phyloP scores from a whole-genome alignment of 1,284 basidiomycete genomes.

The Lentinula novae-zelandiae region DNA sequence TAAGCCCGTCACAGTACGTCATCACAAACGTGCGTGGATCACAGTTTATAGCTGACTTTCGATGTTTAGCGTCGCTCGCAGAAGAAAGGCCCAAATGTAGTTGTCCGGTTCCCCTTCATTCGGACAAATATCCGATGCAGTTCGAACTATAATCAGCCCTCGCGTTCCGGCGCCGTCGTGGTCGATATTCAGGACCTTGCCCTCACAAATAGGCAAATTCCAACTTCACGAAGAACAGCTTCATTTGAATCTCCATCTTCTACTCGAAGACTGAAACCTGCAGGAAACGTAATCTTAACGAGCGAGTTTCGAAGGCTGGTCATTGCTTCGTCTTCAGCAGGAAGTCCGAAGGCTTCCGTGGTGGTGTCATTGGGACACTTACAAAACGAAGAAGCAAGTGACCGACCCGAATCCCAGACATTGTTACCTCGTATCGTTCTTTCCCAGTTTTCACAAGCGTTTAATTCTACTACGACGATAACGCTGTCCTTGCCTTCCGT shows the following conservation, averaged over 20 bases:
- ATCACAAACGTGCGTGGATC: not conserved
- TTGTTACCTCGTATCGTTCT: constrained; percentile 32
- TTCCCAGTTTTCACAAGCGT: constrained; percentile 19
- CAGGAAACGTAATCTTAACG: constrained; percentile 28
- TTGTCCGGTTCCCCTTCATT: constrained; percentile 43
- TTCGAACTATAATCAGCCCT: constrained; percentile 33
- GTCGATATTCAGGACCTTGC: constrained; percentile 60
- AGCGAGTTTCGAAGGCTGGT: constrained; percentile 43
- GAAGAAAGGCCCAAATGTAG: constrained; percentile 12
- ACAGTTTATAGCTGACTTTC: not conserved
- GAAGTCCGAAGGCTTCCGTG: constrained; percentile 27
- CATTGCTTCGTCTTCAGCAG: constrained; percentile 40
- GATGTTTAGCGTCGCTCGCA: constrained; percentile 6
- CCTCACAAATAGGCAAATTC: constrained; percentile 31
- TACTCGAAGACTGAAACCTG: constrained; percentile 15
- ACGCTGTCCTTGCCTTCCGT: constrained; percentile 63
- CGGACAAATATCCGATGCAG: constrained; percentile 60
- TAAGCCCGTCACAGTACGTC: not conserved
- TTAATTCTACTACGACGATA: constrained; percentile 28
- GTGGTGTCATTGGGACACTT: constrained; percentile 27
- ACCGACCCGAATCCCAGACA: constrained; percentile 12
- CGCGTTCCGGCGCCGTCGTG: constrained; percentile 64
- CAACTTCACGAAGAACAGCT: constrained; percentile 28
- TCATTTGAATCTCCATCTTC: constrained; percentile 31
- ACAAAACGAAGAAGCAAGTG: constrained; percentile 1